phyloP scores from a whole-genome alignment of 2,329 filamentous ascomycete genomes.

The Beauveria medogensis region DNA sequence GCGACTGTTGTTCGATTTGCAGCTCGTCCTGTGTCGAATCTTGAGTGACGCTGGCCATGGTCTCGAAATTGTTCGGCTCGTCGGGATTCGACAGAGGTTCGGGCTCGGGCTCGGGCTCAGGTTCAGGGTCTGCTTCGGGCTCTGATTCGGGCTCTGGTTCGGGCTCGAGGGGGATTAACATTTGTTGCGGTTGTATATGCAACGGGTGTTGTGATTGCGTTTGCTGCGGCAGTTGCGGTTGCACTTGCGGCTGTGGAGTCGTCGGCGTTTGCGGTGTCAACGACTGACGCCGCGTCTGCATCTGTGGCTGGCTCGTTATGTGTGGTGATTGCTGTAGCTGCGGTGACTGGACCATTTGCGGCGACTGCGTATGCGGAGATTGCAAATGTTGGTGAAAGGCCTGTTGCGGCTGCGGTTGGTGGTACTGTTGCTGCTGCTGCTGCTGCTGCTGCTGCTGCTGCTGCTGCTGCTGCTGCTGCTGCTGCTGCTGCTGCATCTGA shows the following conservation, averaged over 20 bases:
- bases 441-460: conserved; percentile 16
- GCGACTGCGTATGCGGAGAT: conserved; percentile 9
- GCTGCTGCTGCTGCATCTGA: conserved; percentile 15
- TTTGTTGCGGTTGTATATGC: conserved; percentile 4
- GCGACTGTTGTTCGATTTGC: conserved; percentile 8
- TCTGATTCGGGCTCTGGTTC: not conserved
- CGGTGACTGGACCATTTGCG: conserved; percentile 8
- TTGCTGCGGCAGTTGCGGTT: not conserved
- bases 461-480: conserved; percentile 10
- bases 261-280: conserved; percentile 4
- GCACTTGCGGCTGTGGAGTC: not conserved
- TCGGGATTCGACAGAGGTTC: not conserved
- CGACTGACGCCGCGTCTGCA: conserved; percentile 16
- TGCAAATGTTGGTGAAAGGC: conserved; percentile 12
- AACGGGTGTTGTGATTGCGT: not conserved
- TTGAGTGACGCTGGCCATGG: conserved; percentile 4
- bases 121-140: not conserved
- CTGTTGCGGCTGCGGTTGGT: conserved; percentile 14
- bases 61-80: not conserved
- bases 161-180: not conserved
- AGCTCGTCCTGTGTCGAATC: conserved; percentile 8
- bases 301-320: conserved; percentile 13
- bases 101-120: not conserved
- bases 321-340: conserved; percentile 13
- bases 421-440: conserved; percentile 9